Evolutionary conservation across 2,329 filamentous ascomycete genomes (phyloP), one percentile per base, ranked within the genome.

Genomic region (Fusarium sp.): DNA sequence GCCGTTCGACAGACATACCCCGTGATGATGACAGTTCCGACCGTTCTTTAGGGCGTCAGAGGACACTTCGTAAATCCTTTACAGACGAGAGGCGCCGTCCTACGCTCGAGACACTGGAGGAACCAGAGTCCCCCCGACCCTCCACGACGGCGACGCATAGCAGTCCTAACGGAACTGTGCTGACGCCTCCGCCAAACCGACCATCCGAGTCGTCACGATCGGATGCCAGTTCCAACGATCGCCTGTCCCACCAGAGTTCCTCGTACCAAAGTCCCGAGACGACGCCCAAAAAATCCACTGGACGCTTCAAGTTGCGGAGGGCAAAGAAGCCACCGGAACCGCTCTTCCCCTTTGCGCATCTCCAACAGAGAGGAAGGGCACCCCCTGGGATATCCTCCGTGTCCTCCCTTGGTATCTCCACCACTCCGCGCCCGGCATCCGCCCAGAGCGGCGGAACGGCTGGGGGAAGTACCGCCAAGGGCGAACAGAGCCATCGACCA

Each of bases 261-360:
- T 74, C 72, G 14, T 73, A 67, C 87, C 45, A 91, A 88, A 68
- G 92, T 87, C 63, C 92, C 87, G 52, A 92, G 32, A 80, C 90
- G 8, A 92, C 91, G 13, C 90, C 81, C 5, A 84, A 93, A 72
- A 91, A 89, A 32, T 89, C 90, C 7, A 92, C 89, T 39, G 93
- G 89, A 25, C 92, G 92, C 30, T 94, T 98, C 81, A 92, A 92
- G 67, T 87, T 98, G 72, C 92, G 95, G 62, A 89, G 95, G 73
- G 93, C 91, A 78, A 93, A 92, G 78, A 95, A 93, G 79, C 91
- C 93, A 69, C 90, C 91, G 41, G 92, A 91, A 32, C 90, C 94
- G 4, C 85, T 98, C 39, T 98, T 98, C 78, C 95, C 96, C 5
- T 85, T 98, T 34, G 91, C 93, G 41, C 93, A 96, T 67, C 87